Conservation (phyloP, 2,329 filamentous ascomycete genomes). For the Aspergillus sp. region DNA sequence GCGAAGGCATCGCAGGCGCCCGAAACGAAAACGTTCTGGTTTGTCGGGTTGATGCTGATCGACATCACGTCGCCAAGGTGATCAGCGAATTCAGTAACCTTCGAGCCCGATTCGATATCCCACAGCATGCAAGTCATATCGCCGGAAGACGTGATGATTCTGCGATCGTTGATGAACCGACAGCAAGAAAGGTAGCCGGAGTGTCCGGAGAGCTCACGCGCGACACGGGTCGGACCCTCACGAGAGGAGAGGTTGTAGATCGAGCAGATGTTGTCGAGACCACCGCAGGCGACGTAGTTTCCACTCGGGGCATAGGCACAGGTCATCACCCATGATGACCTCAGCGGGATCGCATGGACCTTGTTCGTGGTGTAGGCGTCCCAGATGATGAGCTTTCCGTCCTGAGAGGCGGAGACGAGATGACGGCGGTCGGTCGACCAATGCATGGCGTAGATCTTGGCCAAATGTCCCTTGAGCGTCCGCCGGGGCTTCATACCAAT, state of each 20-base stretch:
- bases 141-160: constrained; percentile 95
- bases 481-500: constrained; percentile 98
- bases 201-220: constrained; percentile 92
- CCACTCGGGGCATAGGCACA: constrained; percentile 98
- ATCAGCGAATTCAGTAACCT: constrained; percentile 97
- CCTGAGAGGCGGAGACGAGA: constrained; percentile 95
- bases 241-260: constrained; percentile 98
- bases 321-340: constrained; percentile 99
- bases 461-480: constrained; percentile 94
- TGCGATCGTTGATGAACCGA: constrained; percentile 97
- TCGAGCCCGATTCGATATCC: constrained; percentile 97
- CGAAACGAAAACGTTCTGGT: constrained; percentile 99
- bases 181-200: constrained; percentile 98
- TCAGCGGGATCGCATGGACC: constrained; percentile 94
- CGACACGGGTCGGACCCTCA: constrained; percentile 95
- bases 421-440: constrained; percentile 98
- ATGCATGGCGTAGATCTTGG: constrained; percentile 99
- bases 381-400: constrained; percentile 99
- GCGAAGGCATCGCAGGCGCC: constrained; percentile 98
- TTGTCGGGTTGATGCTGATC: constrained; percentile 98
- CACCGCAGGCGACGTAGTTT: constrained; percentile 97
- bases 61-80: constrained; percentile 99
- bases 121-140: constrained; percentile 99
- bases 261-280: constrained; percentile 98
- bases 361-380: constrained; percentile 99